These are phyloP conservation scores for Venturia nashicola DNA, from an alignment of 2,329 filamentous ascomycete species.

Conservation along the genomic window DNA sequence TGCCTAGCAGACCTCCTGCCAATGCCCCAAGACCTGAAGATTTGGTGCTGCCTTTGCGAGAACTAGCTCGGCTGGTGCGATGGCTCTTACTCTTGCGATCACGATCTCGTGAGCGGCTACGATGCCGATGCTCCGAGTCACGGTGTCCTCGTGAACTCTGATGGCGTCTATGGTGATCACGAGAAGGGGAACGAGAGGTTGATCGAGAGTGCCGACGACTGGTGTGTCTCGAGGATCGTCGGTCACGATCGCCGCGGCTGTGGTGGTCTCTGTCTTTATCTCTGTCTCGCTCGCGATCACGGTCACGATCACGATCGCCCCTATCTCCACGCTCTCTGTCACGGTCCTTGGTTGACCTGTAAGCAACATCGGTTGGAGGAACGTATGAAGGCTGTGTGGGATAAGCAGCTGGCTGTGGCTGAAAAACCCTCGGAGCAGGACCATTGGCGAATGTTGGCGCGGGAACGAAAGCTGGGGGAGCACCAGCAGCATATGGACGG, in stretches of 20 bases:
- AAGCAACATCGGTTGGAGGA: not conserved
- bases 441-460: constrained; percentile 1
- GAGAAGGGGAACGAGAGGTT: constrained; percentile 2
- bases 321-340: not conserved
- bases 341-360: not conserved
- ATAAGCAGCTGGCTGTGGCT: not conserved
- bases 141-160: not conserved
- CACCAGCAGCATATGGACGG: not conserved
- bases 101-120: constrained; percentile 1
- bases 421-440: not conserved
- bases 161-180: not conserved
- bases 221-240: not conserved
- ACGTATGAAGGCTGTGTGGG: not conserved
- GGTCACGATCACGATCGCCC: not conserved
- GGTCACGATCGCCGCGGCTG: not conserved
- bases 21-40: constrained; percentile 5
- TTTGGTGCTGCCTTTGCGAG: not conserved
- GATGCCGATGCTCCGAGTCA: not conserved
- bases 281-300: not conserved
- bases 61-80: not conserved
- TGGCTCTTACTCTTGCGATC: not conserved
- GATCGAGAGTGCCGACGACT: not conserved
- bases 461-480: not conserved
- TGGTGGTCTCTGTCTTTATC: not conserved
- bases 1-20: constrained; percentile 4